Evolutionary conservation across 306 rosid genomes (phyloP), one percentile per base, ranked within the genome.

Genomic region (Malus domestica): DNA sequence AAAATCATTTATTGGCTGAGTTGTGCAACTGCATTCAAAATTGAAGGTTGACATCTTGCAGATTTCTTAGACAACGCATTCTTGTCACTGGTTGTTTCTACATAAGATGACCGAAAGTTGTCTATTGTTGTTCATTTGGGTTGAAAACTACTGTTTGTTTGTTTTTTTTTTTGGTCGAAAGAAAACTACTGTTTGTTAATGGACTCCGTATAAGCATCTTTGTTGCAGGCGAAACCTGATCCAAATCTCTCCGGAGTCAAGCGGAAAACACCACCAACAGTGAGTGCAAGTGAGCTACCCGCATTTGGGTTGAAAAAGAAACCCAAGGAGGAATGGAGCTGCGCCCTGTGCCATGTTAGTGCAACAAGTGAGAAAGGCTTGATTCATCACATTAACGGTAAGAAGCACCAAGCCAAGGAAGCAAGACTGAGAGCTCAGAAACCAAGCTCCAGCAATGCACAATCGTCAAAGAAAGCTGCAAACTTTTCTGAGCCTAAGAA

Each of bases 331-430:
- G 88, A 82, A 67, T 90, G 88, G 93, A 90, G 86, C 59, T 93
- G 98, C 76, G 85, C 80, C 1, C 54, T 89, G 2, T 93, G 97
- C 84, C 78, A 55, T 3, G 83, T 90, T 33, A 80, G 76, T 35
- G 76, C 83, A 38, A 14, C 84, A 1, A 46, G 78, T 44, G 81
- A 89, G 83, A 79, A 16, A 22, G 69, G 3, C 18, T 82, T 93
- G 29, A 73, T 73, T 16, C 70, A 68, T 4, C 96, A 93, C 80
- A 80, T 89, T 68, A 80, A 75, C 3, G 93, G 98, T 33, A 91
- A 23, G 88, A 93, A 80, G 86, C 98, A 89, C 87, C 88, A 66
- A 84, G 80, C 89, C 69, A 88, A 71, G 62, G 91, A 79, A 76
- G 82, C 74, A 40, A 38, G 70, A 12, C 70, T 85, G 30, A 64